phyloP scores from a whole-genome alignment of 2,329 filamentous ascomycete genomes.

The Fonsecaea pedrosoi region DNA sequence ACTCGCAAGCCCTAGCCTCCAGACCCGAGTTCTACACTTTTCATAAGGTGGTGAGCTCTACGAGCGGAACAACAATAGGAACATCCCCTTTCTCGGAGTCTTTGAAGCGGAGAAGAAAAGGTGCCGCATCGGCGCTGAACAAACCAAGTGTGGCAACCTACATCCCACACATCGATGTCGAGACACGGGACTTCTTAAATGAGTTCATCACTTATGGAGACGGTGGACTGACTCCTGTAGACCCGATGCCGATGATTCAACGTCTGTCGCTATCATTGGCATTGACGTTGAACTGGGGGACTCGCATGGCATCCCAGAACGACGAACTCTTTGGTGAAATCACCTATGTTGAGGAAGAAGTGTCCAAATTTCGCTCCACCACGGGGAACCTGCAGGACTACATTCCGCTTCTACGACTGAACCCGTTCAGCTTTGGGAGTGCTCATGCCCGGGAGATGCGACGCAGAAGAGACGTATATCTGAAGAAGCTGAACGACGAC shows the following conservation, averaged over 20 bases:
- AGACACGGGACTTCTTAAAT: slow-evolving; percentile 67
- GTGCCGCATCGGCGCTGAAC: slow-evolving; percentile 69
- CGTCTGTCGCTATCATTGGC: slow-evolving; percentile 67
- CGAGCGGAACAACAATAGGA: slow-evolving; percentile 71
- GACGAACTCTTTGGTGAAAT: slow-evolving; percentile 68
- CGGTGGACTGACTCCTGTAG: slow-evolving; percentile 61
- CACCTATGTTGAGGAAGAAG: slow-evolving; percentile 67
- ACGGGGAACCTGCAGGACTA: slow-evolving; percentile 69
- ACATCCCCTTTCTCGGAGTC: slow-evolving; percentile 71
- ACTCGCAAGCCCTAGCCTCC: slow-evolving; percentile 62
- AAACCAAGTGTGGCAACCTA: slow-evolving; percentile 69
- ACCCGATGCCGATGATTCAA: slow-evolving; percentile 73
- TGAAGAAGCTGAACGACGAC: slow-evolving; percentile 63
- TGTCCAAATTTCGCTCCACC: slow-evolving; percentile 65
- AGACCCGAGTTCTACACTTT: slow-evolving; percentile 66
- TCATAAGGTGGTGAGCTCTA: slow-evolving; percentile 59
- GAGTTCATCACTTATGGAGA: slow-evolving; percentile 66
- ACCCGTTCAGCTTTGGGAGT: slow-evolving; percentile 67
- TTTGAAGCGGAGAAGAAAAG: slow-evolving; percentile 68
- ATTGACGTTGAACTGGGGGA: slow-evolving; percentile 71
- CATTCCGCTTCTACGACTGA: slow-evolving; percentile 64
- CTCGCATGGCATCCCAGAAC: slow-evolving; percentile 65
- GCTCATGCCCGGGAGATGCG: slow-evolving; percentile 66
- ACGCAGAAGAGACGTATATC: slow-evolving; percentile 65
- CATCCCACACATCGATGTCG: slow-evolving; percentile 66